Evolutionary conservation across 306 rosid species (phyloP).

Genomic region (Canavalia ensiformis): DNA sequence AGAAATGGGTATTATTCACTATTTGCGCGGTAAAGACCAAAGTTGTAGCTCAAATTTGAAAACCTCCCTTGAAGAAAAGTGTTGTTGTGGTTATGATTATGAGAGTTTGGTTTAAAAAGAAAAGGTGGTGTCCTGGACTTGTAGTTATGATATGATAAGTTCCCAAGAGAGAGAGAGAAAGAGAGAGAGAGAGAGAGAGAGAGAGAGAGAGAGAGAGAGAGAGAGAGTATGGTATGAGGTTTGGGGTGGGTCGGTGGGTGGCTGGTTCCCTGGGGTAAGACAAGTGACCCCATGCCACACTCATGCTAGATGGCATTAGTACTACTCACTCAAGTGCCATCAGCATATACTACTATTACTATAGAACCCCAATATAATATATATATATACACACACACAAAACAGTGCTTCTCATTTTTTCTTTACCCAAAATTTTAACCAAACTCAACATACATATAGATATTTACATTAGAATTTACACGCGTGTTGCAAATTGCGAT

Average conservation of each 20-base stretch:
- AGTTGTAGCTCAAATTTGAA: conserved; percentile 34
- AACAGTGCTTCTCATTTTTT: not conserved
- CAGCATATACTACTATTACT: not conserved
- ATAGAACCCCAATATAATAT: not conserved
- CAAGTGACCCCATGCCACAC: conserved; percentile 47
- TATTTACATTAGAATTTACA: not conserved
- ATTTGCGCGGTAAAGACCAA: conserved; percentile 9
- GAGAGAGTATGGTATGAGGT: not conserved
- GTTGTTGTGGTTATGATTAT: not conserved
- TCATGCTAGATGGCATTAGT: not conserved
- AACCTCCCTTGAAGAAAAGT: not conserved
- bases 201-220: not conserved
- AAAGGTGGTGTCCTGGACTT: not conserved
- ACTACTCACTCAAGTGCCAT: not conserved
- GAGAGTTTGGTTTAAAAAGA: not conserved
- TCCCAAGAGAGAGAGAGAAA: not conserved
- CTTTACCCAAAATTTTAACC: not conserved
- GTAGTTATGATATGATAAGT: conserved; percentile 24
- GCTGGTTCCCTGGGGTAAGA: conserved; percentile 65
- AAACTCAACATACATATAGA: not conserved
- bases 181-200: not conserved
- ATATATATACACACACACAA: too few species aligned
- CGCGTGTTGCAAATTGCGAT: conserved; percentile 22
- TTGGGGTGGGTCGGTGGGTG: conserved; percentile 48
- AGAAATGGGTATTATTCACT: not conserved